Evolutionary conservation across 352 stramenopile genomes (phyloP).

Genomic region (Discostella stelligera): DNA sequence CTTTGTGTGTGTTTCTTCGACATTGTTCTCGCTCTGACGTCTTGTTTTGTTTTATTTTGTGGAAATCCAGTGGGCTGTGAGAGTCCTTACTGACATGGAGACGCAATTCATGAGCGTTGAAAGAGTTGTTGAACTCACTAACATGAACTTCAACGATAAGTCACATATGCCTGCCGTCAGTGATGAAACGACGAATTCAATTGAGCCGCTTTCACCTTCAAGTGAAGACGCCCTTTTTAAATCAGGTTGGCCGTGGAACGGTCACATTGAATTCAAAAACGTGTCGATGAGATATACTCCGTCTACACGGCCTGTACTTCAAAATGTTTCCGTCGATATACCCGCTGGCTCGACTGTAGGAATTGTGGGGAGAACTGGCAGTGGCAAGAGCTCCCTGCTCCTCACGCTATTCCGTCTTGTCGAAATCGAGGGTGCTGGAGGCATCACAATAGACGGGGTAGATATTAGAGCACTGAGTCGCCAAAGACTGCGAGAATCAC

Average conservation of each 20-base stretch:
- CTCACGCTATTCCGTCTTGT: constrained; percentile 90
- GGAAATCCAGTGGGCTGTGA: constrained; percentile 45
- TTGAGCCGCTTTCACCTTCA: constrained; percentile 11
- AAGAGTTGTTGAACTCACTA: constrained; percentile 63
- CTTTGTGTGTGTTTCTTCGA: constrained; percentile 65
- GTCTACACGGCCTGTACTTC: constrained; percentile 67
- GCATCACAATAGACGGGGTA: constrained; percentile 90
- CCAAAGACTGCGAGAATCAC: constrained; percentile 82
- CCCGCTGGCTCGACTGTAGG: constrained; percentile 78
- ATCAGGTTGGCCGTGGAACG: constrained; percentile 85
- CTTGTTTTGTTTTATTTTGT: too few relatives aligned
- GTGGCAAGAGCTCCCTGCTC: constrained; percentile 86
- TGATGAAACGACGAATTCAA: neutral
- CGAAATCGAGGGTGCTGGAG: constrained; percentile 84
- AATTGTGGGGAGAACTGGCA: constrained; percentile 86
- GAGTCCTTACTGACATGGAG: constrained; percentile 54
- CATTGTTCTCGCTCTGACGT: neutral
- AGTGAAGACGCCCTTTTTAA: constrained; percentile 42
- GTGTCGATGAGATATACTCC: constrained; percentile 89
- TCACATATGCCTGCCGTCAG: neutral
- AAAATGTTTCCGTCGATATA: constrained; percentile 56
- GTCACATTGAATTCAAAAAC: constrained; percentile 86
- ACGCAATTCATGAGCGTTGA: constrained; percentile 73
- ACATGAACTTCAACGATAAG: constrained; percentile 57
- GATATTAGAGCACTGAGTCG: constrained; percentile 87